phyloP scores from a whole-genome alignment of 2,329 filamentous ascomycete species.

The Verticillium longisporum region DNA sequence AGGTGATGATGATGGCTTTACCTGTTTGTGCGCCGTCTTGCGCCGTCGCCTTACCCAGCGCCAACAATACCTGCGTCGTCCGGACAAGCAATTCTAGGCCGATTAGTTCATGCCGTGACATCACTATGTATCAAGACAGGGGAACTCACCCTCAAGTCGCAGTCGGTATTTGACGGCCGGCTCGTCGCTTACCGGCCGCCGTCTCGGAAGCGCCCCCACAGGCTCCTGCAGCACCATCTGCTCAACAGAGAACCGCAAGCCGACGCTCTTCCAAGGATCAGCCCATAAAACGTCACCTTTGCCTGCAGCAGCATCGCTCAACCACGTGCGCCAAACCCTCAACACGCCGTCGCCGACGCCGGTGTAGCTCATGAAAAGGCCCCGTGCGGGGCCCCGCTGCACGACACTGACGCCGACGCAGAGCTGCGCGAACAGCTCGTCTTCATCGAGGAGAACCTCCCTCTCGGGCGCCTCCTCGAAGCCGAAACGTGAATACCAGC shows the following conservation, averaged over 20 bases:
- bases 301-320: constrained; percentile 46
- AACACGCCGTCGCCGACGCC: constrained; percentile 62
- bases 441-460: constrained; percentile 54
- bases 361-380: constrained; percentile 57
- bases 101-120: neutral
- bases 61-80: constrained; percentile 55
- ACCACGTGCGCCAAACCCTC: constrained; percentile 67
- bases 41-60: constrained; percentile 56
- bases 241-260: constrained; percentile 58
- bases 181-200: constrained; percentile 55
- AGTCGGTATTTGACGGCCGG: constrained; percentile 63
- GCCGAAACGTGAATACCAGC: constrained; percentile 64
- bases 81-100: constrained; percentile 58
- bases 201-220: constrained; percentile 18
- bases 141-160: constrained; percentile 51
- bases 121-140: neutral
- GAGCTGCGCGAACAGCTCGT: constrained; percentile 70
- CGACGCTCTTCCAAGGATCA: constrained; percentile 54
- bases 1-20: constrained; percentile 61
- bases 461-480: constrained; percentile 39
- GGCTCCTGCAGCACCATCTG: constrained; percentile 18
- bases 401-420: constrained; percentile 63
- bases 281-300: constrained; percentile 59
- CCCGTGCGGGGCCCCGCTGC: constrained; percentile 53
- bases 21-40: constrained; percentile 54